Evolutionary conservation across 306 rosid genomes (phyloP).

Genomic region (Dalbergia cultrata): DNA sequence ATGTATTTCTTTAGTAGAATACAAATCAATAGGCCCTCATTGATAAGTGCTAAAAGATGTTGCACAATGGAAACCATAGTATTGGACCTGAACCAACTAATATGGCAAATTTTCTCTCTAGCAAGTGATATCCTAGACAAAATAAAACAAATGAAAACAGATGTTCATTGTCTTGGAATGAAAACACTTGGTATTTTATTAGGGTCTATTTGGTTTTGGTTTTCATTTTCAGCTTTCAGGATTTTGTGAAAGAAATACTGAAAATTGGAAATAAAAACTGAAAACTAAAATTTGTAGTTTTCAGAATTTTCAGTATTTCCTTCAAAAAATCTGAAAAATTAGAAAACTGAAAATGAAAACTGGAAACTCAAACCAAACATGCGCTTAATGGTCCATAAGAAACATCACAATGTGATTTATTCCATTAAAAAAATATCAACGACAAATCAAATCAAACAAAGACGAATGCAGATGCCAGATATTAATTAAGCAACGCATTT

Average conservation of each 20-base stretch:
- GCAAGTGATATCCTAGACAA: background rate
- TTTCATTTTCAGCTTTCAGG: too few relatives aligned
- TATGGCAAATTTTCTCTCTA: constrained; percentile 1
- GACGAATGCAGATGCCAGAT: constrained; percentile 28
- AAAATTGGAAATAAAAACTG: too few relatives aligned
- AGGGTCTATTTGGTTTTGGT: too few relatives aligned
- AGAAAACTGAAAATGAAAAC: too few relatives aligned
- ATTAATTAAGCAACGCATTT: background rate
- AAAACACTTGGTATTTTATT: constrained; percentile 6
- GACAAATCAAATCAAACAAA: constrained; percentile 21
- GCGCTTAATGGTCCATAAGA: background rate
- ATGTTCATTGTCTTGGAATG: background rate
- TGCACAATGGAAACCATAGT: constrained; percentile 22
- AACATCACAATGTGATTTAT: constrained; percentile 30
- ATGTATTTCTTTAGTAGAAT: constrained; percentile 16
- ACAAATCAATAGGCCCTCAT: background rate
- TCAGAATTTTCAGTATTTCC: too few relatives aligned
- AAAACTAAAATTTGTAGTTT: too few relatives aligned
- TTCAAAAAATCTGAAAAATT: too few relatives aligned
- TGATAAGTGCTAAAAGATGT: constrained; percentile 24
- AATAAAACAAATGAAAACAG: background rate
- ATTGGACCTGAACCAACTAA: background rate
- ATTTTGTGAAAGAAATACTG: too few relatives aligned
- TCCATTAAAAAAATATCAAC: constrained; percentile 13
- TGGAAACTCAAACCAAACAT: too few relatives aligned